Conservation (phyloP, 768 basidiomycete species). For the Mycena leptocephala region DNA sequence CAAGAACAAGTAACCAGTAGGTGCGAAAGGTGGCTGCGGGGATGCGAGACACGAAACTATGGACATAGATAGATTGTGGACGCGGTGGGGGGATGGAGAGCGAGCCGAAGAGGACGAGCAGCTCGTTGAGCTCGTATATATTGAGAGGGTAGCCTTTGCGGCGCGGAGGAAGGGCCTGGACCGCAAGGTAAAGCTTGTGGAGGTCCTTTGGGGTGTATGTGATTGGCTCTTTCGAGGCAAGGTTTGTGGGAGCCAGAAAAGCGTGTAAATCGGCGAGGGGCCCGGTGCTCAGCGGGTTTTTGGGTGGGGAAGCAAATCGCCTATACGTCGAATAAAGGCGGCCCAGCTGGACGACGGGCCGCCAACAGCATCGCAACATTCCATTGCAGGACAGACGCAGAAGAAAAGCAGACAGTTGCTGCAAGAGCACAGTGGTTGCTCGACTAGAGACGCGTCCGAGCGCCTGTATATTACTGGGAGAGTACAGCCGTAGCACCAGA, state of each 20-base stretch:
- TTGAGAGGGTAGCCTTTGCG: conserved; percentile 44
- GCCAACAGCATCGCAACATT: conserved; percentile 84
- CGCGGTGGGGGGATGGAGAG: conserved; percentile 55
- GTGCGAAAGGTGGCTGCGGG: conserved; percentile 35
- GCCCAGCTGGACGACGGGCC: conserved; percentile 34
- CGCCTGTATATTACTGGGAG: neutral
- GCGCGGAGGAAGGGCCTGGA: conserved; percentile 53
- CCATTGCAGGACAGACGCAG: conserved; percentile 69
- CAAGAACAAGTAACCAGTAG: conserved; percentile 68
- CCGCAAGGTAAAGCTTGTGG: conserved; percentile 56
- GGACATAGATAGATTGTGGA: conserved; percentile 46
- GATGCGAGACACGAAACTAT: conserved; percentile 49
- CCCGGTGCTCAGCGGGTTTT: conserved; percentile 5
- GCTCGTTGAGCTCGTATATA: conserved; percentile 53
- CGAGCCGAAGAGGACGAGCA: conserved; percentile 68
- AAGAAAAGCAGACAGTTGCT: conserved; percentile 19
- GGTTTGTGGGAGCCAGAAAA: conserved; percentile 42
- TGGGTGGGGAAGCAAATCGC: neutral
- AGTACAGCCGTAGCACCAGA: neutral
- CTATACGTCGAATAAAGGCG: conserved; percentile 14
- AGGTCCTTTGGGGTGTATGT: conserved; percentile 51
- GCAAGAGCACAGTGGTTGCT: neutral
- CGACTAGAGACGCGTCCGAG: neutral
- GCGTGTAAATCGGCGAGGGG: conserved; percentile 38
- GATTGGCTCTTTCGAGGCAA: conserved; percentile 29